Conservation (phyloP, 192 early-diverging fungal genomes). For the Backusella australiensis region DNA sequence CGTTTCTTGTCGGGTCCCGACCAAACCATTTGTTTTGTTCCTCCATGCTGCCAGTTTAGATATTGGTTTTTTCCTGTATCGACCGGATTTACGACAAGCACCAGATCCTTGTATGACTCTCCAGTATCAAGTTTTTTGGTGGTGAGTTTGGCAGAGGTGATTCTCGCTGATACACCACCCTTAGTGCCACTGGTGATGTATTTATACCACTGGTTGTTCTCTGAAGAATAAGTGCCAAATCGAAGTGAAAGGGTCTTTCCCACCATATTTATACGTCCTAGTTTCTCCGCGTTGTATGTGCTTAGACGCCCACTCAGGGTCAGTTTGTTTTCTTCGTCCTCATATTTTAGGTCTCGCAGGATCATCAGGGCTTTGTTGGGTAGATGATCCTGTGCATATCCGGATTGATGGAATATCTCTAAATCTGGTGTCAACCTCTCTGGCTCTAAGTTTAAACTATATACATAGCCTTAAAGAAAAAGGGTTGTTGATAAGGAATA, state of each 20-base stretch:
- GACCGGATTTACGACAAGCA: background rate
- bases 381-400: background rate
- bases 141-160: background rate
- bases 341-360: background rate
- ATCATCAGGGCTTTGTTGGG: background rate
- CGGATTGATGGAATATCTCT: background rate
- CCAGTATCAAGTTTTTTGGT: background rate
- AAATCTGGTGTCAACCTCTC: background rate
- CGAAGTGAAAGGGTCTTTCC: background rate
- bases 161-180: background rate
- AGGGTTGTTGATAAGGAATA: background rate
- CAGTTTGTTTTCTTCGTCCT: background rate
- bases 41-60: background rate
- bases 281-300: background rate
- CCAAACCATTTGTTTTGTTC: background rate
- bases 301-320: background rate
- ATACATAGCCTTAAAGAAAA: background rate
- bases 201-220: background rate
- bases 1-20: background rate
- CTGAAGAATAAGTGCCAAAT: background rate
- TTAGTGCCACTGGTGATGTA: background rate
- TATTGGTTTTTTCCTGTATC: background rate
- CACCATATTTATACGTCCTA: background rate
- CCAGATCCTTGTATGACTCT: background rate
- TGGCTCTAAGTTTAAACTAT: background rate